Conservation (phyloP, 1,139 yeast genomes). For the Hemisphaericaspora lyxosophila region DNA sequence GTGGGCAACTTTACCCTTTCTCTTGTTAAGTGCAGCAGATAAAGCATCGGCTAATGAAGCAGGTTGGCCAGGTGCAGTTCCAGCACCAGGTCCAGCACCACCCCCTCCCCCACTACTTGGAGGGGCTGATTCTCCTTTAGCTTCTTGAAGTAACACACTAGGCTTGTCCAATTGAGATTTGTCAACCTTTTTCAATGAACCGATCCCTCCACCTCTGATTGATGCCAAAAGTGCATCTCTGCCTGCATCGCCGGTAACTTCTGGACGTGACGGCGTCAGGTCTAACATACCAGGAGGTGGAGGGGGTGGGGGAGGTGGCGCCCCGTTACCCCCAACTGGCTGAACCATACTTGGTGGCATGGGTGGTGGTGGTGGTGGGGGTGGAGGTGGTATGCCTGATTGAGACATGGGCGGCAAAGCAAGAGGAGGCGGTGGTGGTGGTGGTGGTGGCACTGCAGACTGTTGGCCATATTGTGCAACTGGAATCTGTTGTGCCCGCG, state of each 20-base stretch:
- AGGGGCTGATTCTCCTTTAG: conserved; percentile 54
- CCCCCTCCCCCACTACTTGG: conserved; percentile 29
- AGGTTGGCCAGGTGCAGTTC: conserved; percentile 49
- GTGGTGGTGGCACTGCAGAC: conserved; percentile 17
- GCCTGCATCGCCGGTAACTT: conserved; percentile 50
- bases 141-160: conserved; percentile 67
- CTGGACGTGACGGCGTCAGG: conserved; percentile 15
- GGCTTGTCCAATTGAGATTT: conserved; percentile 82
- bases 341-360: conserved; percentile 18
- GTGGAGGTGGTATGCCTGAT: no score
- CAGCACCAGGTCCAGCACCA: no score
- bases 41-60: conserved; percentile 71
- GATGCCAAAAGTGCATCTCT: conserved; percentile 87
- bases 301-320: conserved; percentile 33
- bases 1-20: conserved; percentile 79
- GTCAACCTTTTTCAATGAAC: conserved; percentile 70
- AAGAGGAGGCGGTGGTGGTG: conserved; percentile 21
- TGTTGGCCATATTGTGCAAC: conserved; percentile 6
- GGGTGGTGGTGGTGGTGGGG: conserved; percentile 29
- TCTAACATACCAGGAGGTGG: conserved; percentile 34
- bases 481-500: no score
- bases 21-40: conserved; percentile 77
- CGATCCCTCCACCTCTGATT: conserved; percentile 75
- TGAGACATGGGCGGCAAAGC: conserved; percentile 10
- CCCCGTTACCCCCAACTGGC: conserved; percentile 13